Conservation (phyloP, 345 rosid genomes). For the Moricandia moricandioides region DNA sequence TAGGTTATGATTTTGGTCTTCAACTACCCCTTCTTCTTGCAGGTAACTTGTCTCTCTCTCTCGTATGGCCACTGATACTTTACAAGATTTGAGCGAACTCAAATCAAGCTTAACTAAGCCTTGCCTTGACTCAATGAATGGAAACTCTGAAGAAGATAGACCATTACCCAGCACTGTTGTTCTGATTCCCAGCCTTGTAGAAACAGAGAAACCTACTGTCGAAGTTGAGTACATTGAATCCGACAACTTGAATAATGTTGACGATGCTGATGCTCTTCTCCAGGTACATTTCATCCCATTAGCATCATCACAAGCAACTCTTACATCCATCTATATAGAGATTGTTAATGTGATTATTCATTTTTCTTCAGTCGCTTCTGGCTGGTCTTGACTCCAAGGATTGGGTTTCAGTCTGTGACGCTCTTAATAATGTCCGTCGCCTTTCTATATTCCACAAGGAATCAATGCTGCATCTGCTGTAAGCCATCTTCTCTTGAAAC, state of each 20-base stretch:
- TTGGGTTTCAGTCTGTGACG: slow-evolving; percentile 68
- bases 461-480: slow-evolving; percentile 51
- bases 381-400: slow-evolving; percentile 74
- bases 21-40: neutral
- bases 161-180: slow-evolving; percentile 36
- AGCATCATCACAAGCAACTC: neutral
- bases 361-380: slow-evolving; percentile 45
- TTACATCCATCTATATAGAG: neutral
- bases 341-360: neutral
- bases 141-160: slow-evolving; percentile 57
- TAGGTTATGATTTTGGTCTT: neutral
- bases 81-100: slow-evolving; percentile 59
- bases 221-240: slow-evolving; percentile 89
- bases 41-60: slow-evolving; percentile 2
- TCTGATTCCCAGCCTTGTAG: slow-evolving; percentile 43
- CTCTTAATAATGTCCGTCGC: slow-evolving; percentile 66
- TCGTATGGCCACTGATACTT: slow-evolving; percentile 65
- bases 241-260: slow-evolving; percentile 64
- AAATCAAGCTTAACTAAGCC: slow-evolving; percentile 54
- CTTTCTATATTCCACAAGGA: slow-evolving; percentile 73
- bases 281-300: slow-evolving; percentile 45
- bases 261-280: slow-evolving; percentile 59
- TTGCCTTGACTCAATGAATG: slow-evolving; percentile 46
- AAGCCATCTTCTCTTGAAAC: slow-evolving; percentile 34
- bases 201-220: slow-evolving; percentile 40